Conservation (phyloP, 2,329 filamentous ascomycete genomes). For the Pyricularia sp. region DNA sequence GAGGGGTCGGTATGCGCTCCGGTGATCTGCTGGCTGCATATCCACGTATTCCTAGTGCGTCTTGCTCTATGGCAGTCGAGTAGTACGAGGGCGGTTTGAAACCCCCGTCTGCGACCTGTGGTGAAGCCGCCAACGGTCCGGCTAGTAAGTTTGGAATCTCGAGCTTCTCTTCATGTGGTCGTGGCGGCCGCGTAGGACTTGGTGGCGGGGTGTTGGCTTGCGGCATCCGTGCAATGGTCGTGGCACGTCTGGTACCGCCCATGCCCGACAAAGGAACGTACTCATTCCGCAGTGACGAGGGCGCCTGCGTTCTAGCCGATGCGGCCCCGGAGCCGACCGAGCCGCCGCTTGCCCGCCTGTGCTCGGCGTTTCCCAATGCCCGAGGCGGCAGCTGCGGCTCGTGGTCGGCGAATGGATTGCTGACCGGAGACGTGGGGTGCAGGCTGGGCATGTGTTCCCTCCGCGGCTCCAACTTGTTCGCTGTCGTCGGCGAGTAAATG, state of each 20-base stretch:
- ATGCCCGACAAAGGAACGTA: constrained; percentile 9
- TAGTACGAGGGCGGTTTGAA: neutral
- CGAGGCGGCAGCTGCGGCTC: neutral
- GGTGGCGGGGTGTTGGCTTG: constrained; percentile 10
- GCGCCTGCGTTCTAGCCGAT: constrained; percentile 4
- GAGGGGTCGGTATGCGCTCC: neutral
- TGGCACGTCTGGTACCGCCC: constrained; percentile 7
- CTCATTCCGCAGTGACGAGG: constrained; percentile 15
- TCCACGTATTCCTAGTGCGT: neutral
- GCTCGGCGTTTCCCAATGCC: neutral
- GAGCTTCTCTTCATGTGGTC: constrained; percentile 21
- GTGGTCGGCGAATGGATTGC: neutral
- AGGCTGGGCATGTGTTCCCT: constrained; percentile 11
- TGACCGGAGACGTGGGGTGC: neutral
- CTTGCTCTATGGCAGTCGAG: neutral
- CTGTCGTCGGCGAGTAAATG: constrained; percentile 22
- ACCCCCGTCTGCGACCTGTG: neutral
- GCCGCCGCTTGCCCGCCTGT: neutral
- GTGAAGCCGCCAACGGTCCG: neutral
- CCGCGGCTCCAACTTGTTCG: constrained; percentile 22
- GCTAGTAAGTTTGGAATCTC: constrained; percentile 20
- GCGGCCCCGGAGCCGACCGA: neutral
- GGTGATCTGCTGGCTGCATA: neutral
- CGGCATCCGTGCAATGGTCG: constrained; percentile 6
- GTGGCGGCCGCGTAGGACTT: constrained; percentile 21